Base-by-base conservation (phyloP, 495 filamentous ascomycete genomes). In the Penicillium taxi region DNA sequence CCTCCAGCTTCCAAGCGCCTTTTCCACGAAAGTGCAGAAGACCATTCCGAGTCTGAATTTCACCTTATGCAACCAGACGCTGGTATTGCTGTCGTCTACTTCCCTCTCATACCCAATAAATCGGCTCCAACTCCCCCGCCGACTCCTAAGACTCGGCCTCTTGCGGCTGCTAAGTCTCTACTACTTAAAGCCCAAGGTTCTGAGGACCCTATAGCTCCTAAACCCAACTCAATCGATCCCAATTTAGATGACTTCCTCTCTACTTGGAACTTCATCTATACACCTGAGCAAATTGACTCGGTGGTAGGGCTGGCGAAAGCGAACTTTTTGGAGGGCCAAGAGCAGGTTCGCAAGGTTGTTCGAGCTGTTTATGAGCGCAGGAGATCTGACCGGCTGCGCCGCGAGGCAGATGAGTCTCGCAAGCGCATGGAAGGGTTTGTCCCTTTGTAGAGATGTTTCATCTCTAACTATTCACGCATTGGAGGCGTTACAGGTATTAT, bases 261-360 rank as follows among this genome's bases (percentile, higher is more conserved):
- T 47, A 98, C 91, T 1, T 96, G 91, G 91, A 98, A 96, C 56
- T 96, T 96, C 54, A 78, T 94, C 27, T 96, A 94, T 60, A 87
- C 83, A 22, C 83, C 87, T 0, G 74, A 86, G 38, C 80, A 96
- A 51, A 71, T 96, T 30, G 89, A 94, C 35, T 70, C 74, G 15
- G 82, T 90, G 0, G 80, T 93, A 6, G 72, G 74, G 14, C 73
- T 98, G 6, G 89, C 91, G 1, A 73, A 77, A 41, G 85, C 86
- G 2, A 98, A 98, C 58, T 98, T 84, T 44, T 71, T 69, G 4
- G 82, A 91, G 55, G 86, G 91, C 1, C 68, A 73, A 37, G 81
- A 83, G 26, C 78, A 80, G 59, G 80, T 86, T 15, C 78, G 77
- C 39, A 72, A 77, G 15, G 81, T 81, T 15, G 80, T 96, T n/a